These are phyloP conservation scores for Macrolepiota fuliginosa DNA, from an alignment of 768 basidiomycete genomes.

Conservation along the genomic window DNA sequence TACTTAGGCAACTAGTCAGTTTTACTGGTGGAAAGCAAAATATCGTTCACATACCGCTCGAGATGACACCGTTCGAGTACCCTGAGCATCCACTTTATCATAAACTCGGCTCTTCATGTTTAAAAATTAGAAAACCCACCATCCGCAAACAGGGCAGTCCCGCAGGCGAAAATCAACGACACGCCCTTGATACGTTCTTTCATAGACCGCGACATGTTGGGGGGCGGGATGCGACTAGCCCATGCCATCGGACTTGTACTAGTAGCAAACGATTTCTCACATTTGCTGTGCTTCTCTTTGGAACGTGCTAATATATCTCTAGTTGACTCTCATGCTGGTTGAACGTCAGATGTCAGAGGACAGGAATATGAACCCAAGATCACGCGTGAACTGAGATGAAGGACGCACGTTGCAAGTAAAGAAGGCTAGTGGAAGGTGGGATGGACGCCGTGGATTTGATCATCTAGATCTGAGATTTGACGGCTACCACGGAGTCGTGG, in stretches of 20 bases:
- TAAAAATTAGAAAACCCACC: conserved; percentile 36
- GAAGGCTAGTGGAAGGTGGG: no score
- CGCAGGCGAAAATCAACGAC: conserved; percentile 86
- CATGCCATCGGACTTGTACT: no score
- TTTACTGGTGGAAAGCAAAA: not conserved
- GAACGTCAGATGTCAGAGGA: not conserved
- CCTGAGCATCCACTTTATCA: conserved; percentile 36
- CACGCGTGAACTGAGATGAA: no score
- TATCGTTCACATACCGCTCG: conserved; percentile 51
- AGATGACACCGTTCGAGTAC: conserved; percentile 80
- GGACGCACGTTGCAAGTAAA: no score
- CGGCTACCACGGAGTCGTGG: no score
- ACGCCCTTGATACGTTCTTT: conserved; percentile 48
- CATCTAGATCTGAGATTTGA: no score
- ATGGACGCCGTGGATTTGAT: no score
- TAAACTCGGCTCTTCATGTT: not conserved
- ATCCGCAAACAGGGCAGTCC: conserved; percentile 86
- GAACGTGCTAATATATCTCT: conserved; percentile 42
- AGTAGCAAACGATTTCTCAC: not conserved
- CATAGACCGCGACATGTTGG: conserved; percentile 15
- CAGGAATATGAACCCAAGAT: no score
- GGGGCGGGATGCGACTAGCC: no score
- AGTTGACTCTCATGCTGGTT: conserved; percentile 4
- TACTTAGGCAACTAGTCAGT: conserved; percentile 36
- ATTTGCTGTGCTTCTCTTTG: conserved; percentile 77